These are phyloP conservation scores for Geranium rotundifolium DNA, from an alignment of 345 rosid species.

Conservation along the genomic window DNA sequence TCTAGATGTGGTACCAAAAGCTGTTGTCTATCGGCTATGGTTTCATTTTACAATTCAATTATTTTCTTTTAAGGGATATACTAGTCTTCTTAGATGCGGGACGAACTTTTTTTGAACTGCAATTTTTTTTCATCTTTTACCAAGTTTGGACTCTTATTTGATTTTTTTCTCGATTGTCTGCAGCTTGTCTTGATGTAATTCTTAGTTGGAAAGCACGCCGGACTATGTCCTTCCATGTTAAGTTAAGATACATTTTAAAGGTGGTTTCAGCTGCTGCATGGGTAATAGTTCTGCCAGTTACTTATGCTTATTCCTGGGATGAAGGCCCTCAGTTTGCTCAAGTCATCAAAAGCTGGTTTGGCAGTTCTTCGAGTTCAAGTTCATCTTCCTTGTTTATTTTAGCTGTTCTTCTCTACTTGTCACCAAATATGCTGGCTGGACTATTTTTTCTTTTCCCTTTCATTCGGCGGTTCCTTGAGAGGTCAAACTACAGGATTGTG, in stretches of 20 bases:
- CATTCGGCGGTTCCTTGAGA: conserved; percentile 89
- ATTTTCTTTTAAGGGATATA: no score
- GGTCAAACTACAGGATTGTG: conserved; percentile 70
- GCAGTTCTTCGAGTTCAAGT: conserved; percentile 36
- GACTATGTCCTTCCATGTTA: conserved; percentile 86
- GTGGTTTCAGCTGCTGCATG: conserved; percentile 91
- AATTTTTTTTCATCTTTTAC: neutral
- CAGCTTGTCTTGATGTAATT: conserved; percentile 92
- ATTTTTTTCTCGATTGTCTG: conserved; percentile 18
- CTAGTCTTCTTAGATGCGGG: no score
- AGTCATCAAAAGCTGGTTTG: conserved; percentile 94
- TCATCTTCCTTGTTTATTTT: conserved; percentile 69
- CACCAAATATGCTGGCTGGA: conserved; percentile 88
- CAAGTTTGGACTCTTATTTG: neutral
- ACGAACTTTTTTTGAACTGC: neutral
- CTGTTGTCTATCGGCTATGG: no score
- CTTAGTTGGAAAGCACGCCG: conserved; percentile 81
- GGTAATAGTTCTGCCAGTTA: conserved; percentile 84
- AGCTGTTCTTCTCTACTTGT: conserved; percentile 73
- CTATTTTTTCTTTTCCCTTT: conserved; percentile 81
- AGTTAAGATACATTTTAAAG: conserved; percentile 91
- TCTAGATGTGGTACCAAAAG: no score
- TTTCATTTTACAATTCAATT: no score
- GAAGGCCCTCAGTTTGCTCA: conserved; percentile 84
- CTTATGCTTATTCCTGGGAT: conserved; percentile 87